Base-by-base conservation (phyloP, 805 yeast genomes). In the Starmerella kuoi region DNA sequence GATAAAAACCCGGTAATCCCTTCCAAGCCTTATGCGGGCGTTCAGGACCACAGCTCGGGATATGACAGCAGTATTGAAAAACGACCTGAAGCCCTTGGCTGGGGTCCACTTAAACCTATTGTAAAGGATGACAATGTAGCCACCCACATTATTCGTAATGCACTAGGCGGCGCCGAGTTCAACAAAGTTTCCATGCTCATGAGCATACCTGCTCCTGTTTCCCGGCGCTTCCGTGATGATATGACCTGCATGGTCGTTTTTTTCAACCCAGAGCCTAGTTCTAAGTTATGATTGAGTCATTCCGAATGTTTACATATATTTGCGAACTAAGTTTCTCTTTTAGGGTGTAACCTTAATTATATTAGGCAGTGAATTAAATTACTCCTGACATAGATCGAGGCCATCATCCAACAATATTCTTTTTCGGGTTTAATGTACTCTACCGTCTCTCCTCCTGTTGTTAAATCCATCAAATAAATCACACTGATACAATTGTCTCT, bases 181-280 rank as follows among this genome's bases (percentile, higher is more conserved):
- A 94, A 85, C 44, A 86, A 85, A 53, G 84, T 87, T 2, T 75
- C 86, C 19, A 79, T 91, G 72, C 64, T 88, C 45, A 78, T 85
- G 18, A 79, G 91, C 40, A 84, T 88, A 39, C 96, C 97, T n/a
- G 73, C 84, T 11, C 95, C 96, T 1, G 72, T 80, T 47, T 79
- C 95, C 14, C 74, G 98, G 63, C 71, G 84, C 32, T 85, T 86
- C 61, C 75, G 97, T 60, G 98, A 88, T 62, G 98, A 88, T 61
- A 69, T 88, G 57, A 86, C 96, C 1, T 95, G 86, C 8, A 84
- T 95, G 2, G 97, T 88, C 22, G 84, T 87, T 2, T 88, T 88
- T 61, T 88, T 91, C 44, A 21, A 26, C 3, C 51, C 53, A 9
- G 19, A 19, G 17, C 20, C 17, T 4, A 11, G n/a, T 19, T 12